phyloP scores from a whole-genome alignment of 495 filamentous ascomycete species.

The Barbatosphaeria neglecta region DNA sequence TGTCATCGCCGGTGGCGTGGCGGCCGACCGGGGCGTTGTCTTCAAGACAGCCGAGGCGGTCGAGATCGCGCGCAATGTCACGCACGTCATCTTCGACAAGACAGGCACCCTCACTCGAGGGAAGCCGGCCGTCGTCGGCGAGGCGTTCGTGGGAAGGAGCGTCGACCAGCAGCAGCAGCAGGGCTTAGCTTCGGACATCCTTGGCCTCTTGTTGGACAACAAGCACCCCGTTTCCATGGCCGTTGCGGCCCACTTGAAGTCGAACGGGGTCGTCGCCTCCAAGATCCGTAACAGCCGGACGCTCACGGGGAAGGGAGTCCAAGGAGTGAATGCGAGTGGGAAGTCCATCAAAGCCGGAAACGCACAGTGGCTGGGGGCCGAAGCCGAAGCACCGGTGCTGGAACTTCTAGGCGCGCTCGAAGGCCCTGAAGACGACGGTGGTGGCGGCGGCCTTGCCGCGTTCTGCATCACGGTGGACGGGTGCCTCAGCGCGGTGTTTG shows the following conservation, averaged over 20 bases:
- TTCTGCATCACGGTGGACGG: constrained; percentile 51
- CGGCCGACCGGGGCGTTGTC: constrained; percentile 54
- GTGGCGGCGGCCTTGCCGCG: constrained; percentile 35
- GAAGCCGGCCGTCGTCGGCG: constrained; percentile 36
- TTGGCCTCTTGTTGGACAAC: constrained; percentile 33
- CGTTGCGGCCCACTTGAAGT: constrained; percentile 37
- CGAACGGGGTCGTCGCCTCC: constrained; percentile 14
- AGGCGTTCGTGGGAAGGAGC: constrained; percentile 18
- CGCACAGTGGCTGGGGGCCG: constrained; percentile 45
- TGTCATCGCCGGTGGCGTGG: constrained; percentile 58
- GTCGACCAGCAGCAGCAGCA: constrained; percentile 3
- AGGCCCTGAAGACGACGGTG: constrained; percentile 14
- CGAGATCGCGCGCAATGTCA: constrained; percentile 49
- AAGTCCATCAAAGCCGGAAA: constrained; percentile 46
- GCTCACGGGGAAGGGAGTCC: constrained; percentile 37
- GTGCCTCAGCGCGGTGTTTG: constrained; percentile 42
- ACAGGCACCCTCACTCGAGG: constrained; percentile 67
- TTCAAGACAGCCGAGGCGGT: constrained; percentile 55
- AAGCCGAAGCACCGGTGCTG: constrained; percentile 23
- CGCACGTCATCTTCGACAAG: constrained; percentile 74
- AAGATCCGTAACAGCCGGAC: constrained; percentile 29
- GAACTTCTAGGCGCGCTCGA: constrained; percentile 23
- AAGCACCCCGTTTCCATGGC: constrained; percentile 62
- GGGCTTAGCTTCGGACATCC: constrained; percentile 9
- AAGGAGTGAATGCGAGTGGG: constrained; percentile 9